These are phyloP conservation scores for Aureobasidium sp. DNA, from an alignment of 2,329 filamentous ascomycete species.

Conservation along the genomic window DNA sequence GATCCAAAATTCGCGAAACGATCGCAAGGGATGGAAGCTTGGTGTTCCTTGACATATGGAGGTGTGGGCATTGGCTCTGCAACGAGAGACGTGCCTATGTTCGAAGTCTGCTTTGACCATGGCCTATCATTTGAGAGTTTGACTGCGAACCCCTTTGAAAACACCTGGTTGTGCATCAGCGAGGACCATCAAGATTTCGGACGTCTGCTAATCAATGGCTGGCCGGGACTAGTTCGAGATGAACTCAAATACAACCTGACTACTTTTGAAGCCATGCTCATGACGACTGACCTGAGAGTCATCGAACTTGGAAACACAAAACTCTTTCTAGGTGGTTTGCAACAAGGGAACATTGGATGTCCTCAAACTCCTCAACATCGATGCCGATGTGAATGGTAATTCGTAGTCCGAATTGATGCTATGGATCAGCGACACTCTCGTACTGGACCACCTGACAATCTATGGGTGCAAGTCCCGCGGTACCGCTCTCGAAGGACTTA, in stretches of 20 bases:
- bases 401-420: background rate
- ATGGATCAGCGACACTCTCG: background rate
- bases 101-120: background rate
- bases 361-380: background rate
- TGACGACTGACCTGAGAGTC: background rate
- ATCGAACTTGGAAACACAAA: background rate
- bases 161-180: background rate
- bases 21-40: background rate
- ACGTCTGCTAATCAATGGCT: background rate
- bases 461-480: background rate
- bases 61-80: background rate
- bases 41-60: background rate
- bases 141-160: background rate
- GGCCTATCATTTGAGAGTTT: background rate
- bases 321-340: background rate
- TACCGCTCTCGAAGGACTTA: background rate
- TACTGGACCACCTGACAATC: background rate
- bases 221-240: background rate
- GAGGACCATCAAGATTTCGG: background rate
- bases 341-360: background rate
- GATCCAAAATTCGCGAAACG: background rate
- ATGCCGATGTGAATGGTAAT: background rate
- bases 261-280: background rate
- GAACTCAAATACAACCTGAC: background rate
- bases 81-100: background rate